Evolutionary conservation across 805 yeast genomes (phyloP), one percentile per base, ranked within the genome.

Genomic region (Henningerozyma blattae): DNA sequence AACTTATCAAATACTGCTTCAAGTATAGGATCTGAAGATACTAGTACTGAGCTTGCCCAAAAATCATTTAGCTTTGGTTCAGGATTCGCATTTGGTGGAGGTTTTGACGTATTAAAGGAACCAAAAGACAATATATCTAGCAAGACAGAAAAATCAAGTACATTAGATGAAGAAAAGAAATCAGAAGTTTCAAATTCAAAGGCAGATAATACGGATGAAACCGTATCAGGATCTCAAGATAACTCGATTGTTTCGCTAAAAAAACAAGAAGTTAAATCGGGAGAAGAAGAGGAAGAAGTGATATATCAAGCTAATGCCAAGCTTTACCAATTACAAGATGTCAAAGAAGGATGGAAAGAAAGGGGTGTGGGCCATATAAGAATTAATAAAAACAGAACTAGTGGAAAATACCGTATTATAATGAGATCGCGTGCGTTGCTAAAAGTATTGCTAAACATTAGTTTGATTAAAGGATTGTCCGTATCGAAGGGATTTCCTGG

Each of bases 391-490:
- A 48, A 54, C 33, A 43, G 42, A n/a, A 39, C 43, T 13, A 42
- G 47, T 1, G 63, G 62, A 2, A 69, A 68, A 35, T 65, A 77
- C 0, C 72, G 98, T 45, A 54, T 91, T 9, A 78, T 91, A 4
- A 86, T 91, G 95, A 74, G 98, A 52, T 77, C 94, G 4, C 83
- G 82, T 39, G 94, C 94, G 3, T 70, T 84, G 14, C 65, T 85
- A 40, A 74, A 85, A 42, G 89, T 91, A 9, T 75, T 89, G 18
- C 63, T 91, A 42, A 91, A 91, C 56, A 60, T 77, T 31, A 79
- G 84, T 14, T 61, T 91, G 25, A 63, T 69, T 1, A 59, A 68
- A 28, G 74, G 74, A 5, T 70, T 85, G 15, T 73, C 77, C 40
- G 60, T 85, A 2, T 61, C 70, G 38, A 73, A 75, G 50, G 98